These are phyloP conservation scores for Paramecium sexaurelia DNA, from an alignment of 73 alveolate genomes.

Conservation along the genomic window DNA sequence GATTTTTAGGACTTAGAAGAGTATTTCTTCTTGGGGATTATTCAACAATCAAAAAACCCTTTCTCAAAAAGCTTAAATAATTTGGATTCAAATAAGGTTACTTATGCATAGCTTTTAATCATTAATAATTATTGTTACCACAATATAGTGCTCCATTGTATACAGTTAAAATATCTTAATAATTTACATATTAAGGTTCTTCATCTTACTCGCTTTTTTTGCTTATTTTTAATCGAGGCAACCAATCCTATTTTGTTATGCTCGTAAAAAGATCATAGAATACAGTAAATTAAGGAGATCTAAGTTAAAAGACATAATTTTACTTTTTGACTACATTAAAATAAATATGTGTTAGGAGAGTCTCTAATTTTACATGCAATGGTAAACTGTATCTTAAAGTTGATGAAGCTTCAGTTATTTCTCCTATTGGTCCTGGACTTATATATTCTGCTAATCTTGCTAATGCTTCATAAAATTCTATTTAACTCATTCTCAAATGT, in stretches of 20 bases:
- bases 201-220: neutral
- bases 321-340: neutral
- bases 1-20: neutral
- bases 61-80: slow-evolving; percentile 14
- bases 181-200: neutral
- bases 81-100: slow-evolving; percentile 28
- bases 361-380: slow-evolving; percentile 58
- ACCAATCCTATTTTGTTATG: neutral
- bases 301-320: neutral
- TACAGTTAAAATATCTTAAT: neutral
- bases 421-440: slow-evolving; percentile 63
- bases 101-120: neutral
- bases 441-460: slow-evolving; percentile 81
- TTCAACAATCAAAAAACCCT: neutral
- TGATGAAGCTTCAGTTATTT: neutral
- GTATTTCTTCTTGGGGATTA: neutral
- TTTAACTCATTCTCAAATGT: slow-evolving; percentile 74
- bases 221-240: neutral
- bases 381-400: neutral
- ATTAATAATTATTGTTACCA: neutral
- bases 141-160: neutral
- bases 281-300: neutral
- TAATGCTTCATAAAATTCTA: slow-evolving; percentile 82
- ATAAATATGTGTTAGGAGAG: slow-evolving; percentile 28
- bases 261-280: neutral